Conservation (phyloP, 2,329 filamentous ascomycete genomes). For the Sarocladium kiliense region DNA sequence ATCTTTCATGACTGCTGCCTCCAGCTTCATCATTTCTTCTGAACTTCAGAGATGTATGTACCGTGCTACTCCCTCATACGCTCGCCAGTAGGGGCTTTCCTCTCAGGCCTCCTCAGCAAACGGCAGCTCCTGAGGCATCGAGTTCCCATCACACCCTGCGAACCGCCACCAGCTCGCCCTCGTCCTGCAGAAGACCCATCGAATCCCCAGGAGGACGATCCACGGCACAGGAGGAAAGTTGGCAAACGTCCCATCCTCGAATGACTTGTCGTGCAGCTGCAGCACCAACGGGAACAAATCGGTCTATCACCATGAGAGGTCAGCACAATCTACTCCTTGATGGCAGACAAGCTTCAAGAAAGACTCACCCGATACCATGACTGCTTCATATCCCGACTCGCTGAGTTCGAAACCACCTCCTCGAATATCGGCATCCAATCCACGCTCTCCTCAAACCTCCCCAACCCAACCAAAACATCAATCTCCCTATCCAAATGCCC, state of each 20-base stretch:
- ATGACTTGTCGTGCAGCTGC: conserved; percentile 22
- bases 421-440: conserved; percentile 28
- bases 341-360: neutral
- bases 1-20: too few species aligned
- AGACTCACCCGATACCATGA: conserved; percentile 14
- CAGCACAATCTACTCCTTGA: neutral
- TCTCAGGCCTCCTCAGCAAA: conserved; percentile 20
- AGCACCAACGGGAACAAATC: conserved; percentile 19
- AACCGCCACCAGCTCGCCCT: conserved; percentile 32
- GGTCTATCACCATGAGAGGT: conserved; percentile 11
- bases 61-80: too few species aligned
- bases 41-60: too few species aligned
- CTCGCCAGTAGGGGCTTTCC: too few species aligned
- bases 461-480: conserved; percentile 26
- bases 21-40: too few species aligned
- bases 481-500: conserved; percentile 35
- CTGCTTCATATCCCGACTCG: conserved; percentile 7
- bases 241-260: conserved; percentile 20
- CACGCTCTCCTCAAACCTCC: conserved; percentile 26
- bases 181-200: conserved; percentile 27
- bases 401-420: conserved; percentile 8
- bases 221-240: conserved; percentile 23
- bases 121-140: conserved; percentile 26
- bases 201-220: conserved; percentile 21
- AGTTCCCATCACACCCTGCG: conserved; percentile 23